These are phyloP conservation scores for Esteya vermicola DNA, from an alignment of 2,329 filamentous ascomycete species.

Conservation along the genomic window DNA sequence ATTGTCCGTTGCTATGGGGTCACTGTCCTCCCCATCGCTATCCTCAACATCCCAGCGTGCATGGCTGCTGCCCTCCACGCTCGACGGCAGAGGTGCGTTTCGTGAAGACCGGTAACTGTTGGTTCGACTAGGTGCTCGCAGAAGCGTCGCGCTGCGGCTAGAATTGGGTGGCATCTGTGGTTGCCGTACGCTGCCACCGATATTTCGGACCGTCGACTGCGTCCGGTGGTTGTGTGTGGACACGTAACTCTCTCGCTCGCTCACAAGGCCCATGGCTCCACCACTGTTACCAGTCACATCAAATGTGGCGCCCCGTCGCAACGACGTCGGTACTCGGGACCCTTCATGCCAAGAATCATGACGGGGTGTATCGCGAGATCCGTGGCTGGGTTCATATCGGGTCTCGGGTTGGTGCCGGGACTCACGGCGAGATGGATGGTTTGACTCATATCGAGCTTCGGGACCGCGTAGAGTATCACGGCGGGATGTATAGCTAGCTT, in stretches of 20 bases:
- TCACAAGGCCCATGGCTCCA: no score
- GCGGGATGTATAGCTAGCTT: no score
- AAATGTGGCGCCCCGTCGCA: conserved; percentile 10
- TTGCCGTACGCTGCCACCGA: conserved; percentile 8
- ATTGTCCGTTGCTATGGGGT: conserved; percentile 18
- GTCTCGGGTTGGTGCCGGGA: no score
- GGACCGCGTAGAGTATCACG: no score
- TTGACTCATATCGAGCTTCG: no score
- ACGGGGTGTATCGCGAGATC: background rate
- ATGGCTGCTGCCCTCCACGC: conserved; percentile 13
- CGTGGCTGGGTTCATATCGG: background rate
- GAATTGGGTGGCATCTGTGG: conserved; percentile 4
- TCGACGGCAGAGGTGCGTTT: conserved; percentile 25
- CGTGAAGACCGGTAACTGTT: conserved; percentile 14
- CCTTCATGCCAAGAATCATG: background rate
- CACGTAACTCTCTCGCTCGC: conserved; percentile 28
- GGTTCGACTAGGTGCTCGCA: conserved; percentile 8
- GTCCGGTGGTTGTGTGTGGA: conserved; percentile 27
- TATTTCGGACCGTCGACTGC: conserved; percentile 18
- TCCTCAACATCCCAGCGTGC: conserved; percentile 1
- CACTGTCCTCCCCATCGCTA: conserved; percentile 3
- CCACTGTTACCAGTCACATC: conserved; percentile 8
- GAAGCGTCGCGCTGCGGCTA: conserved; percentile 4
- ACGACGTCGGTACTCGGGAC: conserved; percentile 10
- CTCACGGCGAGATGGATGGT: no score